Conservation (phyloP, 2,329 filamentous ascomycete species). For the Fusarium euwallaceae region DNA sequence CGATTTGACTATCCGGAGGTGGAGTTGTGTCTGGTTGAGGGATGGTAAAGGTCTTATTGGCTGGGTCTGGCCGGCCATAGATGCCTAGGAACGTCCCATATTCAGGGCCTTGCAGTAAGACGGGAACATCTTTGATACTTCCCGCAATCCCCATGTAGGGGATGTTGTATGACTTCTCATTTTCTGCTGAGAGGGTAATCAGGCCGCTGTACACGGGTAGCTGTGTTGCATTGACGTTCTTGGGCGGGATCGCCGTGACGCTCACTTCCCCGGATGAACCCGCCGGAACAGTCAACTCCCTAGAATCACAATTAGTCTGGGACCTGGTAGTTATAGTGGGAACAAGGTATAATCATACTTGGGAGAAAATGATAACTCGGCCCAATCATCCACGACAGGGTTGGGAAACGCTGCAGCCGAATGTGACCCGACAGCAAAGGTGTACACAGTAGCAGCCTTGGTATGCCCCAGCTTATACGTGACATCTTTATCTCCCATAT, state of each 20-base stretch:
- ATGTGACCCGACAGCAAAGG: neutral
- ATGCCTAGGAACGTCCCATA: neutral
- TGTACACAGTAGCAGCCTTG: neutral
- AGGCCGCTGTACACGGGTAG: neutral
- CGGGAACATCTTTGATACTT: neutral
- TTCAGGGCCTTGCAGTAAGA: neutral
- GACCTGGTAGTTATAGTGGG: rapidly evolving
- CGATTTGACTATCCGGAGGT: neutral
- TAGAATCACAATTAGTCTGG: neutral
- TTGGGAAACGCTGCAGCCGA: neutral
- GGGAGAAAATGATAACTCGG: neutral
- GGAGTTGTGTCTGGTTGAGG: neutral
- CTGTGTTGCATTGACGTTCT: neutral
- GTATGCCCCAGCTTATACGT: neutral
- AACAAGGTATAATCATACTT: neutral
- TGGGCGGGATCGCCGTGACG: neutral
- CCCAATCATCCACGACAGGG: neutral
- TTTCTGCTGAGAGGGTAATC: neutral
- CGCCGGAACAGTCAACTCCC: neutral
- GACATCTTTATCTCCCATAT: neutral
- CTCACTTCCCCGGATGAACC: neutral
- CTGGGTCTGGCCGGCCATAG: neutral
- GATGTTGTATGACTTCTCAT: neutral
- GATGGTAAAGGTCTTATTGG: neutral
- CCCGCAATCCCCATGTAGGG: neutral